Percentiles rank a stretch among this genome's conserved stretches.
These are phyloP conservation scores for Bertia moriformis DNA, from an alignment of 2,329 filamentous ascomycete species.

Conservation along the genomic window DNA sequence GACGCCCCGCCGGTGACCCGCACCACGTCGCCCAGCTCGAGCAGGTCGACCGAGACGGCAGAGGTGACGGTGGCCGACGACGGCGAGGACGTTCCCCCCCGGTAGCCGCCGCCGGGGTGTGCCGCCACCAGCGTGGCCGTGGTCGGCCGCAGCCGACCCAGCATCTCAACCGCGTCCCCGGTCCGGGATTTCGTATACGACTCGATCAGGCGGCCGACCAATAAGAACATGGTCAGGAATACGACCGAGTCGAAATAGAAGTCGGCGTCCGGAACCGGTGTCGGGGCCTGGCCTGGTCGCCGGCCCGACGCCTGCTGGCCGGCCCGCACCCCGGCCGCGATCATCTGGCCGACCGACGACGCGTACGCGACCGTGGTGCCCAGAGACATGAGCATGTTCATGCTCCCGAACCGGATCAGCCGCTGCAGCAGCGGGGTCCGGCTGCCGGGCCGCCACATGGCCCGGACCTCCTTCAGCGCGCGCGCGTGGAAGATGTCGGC, in stretches of 20 bases:
- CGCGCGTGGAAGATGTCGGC: constrained; percentile 73
- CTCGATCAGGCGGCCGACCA: constrained; percentile 63
- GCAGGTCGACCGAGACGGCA: constrained; percentile 44
- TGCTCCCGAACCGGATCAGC: constrained; percentile 88
- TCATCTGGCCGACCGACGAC: constrained; percentile 47
- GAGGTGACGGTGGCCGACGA: no score
- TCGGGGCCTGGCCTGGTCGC: no score
- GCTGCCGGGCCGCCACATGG: constrained; percentile 66
- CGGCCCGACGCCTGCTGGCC: constrained; percentile 12
- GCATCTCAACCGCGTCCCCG: constrained; percentile 67
- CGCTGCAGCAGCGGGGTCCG: constrained; percentile 57
- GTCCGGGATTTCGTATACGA: constrained; percentile 84
- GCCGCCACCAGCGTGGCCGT: constrained; percentile 54
- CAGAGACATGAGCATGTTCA: constrained; percentile 85
- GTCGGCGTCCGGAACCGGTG: constrained; percentile 33
- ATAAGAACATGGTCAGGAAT: constrained; percentile 77
- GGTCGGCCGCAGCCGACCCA: constrained; percentile 64
- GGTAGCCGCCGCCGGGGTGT: no score
- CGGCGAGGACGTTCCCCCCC: no score
- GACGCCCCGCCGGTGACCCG: constrained; percentile 66
- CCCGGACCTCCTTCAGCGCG: constrained; percentile 63
- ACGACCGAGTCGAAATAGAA: constrained; percentile 89
- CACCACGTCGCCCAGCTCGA: constrained; percentile 64
- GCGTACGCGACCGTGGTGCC: constrained; percentile 81
- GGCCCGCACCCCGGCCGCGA: neutral